These are phyloP conservation scores for Paragyromitra xinjiangensis DNA, from an alignment of 495 filamentous ascomycete species.

Conservation along the genomic window DNA sequence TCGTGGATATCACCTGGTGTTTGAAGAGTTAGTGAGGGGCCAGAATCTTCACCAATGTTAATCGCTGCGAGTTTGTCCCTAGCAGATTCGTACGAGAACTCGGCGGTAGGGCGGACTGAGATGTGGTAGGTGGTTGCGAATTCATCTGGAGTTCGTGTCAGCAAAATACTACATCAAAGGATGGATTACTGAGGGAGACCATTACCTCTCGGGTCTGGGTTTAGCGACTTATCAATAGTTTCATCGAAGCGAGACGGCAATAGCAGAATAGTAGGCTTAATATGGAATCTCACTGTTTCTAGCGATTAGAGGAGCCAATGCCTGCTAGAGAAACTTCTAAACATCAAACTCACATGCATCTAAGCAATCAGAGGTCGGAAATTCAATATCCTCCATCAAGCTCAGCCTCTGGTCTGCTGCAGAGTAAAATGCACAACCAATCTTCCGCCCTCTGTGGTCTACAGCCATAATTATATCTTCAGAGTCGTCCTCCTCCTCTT, in stretches of 20 bases:
- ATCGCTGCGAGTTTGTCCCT: conserved; percentile 73
- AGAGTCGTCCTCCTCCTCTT: conserved; percentile 67
- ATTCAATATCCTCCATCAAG: conserved; percentile 80
- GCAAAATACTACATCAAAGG: not conserved
- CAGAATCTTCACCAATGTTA: conserved; percentile 62
- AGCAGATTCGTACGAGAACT: conserved; percentile 77
- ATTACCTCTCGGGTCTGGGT: conserved; percentile 45
- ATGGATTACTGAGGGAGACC: not conserved
- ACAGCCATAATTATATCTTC: conserved; percentile 86
- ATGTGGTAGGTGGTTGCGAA: conserved; percentile 49
- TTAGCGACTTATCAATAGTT: conserved; percentile 62
- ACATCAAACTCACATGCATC: conserved; percentile 66
- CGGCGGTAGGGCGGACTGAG: conserved; percentile 69
- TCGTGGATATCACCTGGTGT: conserved; percentile 66
- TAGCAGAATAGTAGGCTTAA: conserved; percentile 82
- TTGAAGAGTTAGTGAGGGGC: conserved; percentile 66
- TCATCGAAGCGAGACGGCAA: conserved; percentile 76
- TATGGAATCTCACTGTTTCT: conserved; percentile 71
- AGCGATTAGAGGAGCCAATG: conserved; percentile 1
- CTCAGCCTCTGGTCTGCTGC: conserved; percentile 77
- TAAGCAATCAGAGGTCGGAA: conserved; percentile 74
- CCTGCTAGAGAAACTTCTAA: not conserved
- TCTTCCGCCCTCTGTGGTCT: conserved; percentile 74
- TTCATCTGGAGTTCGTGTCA: conserved; percentile 32
- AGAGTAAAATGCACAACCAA: conserved; percentile 90